Evolutionary conservation across 2,329 filamentous ascomycete species (phyloP), one percentile per base, ranked within the genome.

Genomic region (Boeremia lycopersici): DNA sequence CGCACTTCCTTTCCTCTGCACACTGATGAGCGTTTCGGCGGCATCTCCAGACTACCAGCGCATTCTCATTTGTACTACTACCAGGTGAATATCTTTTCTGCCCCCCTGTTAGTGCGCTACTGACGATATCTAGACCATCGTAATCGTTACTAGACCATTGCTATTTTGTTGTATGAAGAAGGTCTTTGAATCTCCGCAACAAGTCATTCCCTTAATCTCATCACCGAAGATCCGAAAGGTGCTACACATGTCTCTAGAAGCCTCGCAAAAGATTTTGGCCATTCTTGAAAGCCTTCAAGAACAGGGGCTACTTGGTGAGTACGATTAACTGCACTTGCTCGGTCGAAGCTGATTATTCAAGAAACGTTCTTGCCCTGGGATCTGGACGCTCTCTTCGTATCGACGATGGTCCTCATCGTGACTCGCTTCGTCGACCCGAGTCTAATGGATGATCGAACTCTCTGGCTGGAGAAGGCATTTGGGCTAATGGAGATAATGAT

Each of bases 301-400:
- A 11, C 79, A 83, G 59, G 76, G 76, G 6, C 71, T 83, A 15
- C 70, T 82, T 2, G 80, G 80, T 82, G 69, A 61, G 62, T 40
- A 9, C 5, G 17, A 12, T 10, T 25, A 5, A 10, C 3, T 17
- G 42, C 9, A 2, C 38, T 6, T 15, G 1, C 9, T 48, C 7
- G 53, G 23, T 26, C 19, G 40, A 52, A 33, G 28, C 59, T 61
- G 36, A 47, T 15, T 4, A 3, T 9, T n/a, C 2, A 8, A 82
- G 79, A 82, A 64, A 78, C 75, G 0, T 82, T 82, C 53, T 73
- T 82, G 0, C 78, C 79, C 0, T 81, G 80, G 45, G 79, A 82
- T 51, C 71, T 81, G 0, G 79, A 82, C 36, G 70, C 77, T 0
- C 64, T 78, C 0, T 81, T 79, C 12, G 73, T 78, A 0, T 78